Conservation (phyloP, 345 rosid genomes). For the Gossypium australe region DNA sequence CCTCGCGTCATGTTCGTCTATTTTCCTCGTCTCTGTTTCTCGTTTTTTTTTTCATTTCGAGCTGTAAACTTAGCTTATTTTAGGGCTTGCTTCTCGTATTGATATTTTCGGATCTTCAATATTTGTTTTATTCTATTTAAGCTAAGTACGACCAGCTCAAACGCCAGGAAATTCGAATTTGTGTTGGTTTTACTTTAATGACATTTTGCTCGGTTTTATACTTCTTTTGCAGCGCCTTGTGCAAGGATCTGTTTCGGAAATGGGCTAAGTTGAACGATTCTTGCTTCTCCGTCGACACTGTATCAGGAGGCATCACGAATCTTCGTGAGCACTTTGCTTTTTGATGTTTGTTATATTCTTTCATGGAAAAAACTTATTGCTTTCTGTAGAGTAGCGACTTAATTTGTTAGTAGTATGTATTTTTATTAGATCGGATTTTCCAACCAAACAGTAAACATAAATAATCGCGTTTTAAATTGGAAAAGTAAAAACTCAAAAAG, state of each 20-base stretch:
- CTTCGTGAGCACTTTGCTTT: constrained; percentile 45
- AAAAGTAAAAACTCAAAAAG: neutral
- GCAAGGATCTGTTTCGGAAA: constrained; percentile 77
- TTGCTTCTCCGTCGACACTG: constrained; percentile 58
- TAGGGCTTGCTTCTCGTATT: neutral
- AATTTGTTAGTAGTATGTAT: neutral
- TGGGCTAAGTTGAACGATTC: constrained; percentile 71
- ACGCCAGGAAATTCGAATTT: neutral
- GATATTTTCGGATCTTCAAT: neutral
- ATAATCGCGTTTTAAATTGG: neutral
- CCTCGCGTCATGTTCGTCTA: constrained; percentile 63
- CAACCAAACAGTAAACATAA: neutral
- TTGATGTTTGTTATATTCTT: neutral
- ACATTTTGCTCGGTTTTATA: constrained; percentile 7
- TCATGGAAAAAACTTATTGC: neutral
- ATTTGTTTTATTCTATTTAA: neutral
- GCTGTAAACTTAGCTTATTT: neutral
- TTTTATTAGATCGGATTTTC: neutral
- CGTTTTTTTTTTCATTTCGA: neutral
- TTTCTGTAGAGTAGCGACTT: neutral
- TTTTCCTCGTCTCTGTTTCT: neutral
- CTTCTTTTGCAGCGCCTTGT: constrained; percentile 47
- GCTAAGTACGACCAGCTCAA: neutral
- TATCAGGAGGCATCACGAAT: constrained; percentile 95
- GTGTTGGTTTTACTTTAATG: constrained; percentile 7